Evolutionary conservation across 345 rosid genomes (phyloP).

Genomic region (Brassica napus): Da-Ae NC_063448.1:13300001-13300500

Average conservation of each 20-base stretch:
- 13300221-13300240: background rate
- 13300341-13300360: no score
- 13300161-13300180: background rate
- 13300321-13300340: no score
- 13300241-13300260: background rate
- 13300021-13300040: constrained; percentile 23
- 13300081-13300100: background rate
- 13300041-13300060: background rate
- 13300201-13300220: background rate
- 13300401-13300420: no score
- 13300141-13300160: background rate
- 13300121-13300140: background rate
- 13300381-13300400: no score
- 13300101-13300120: background rate
- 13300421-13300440: no score
- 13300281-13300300: no score
- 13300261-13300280: background rate
- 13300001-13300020: constrained; percentile 12
- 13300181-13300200: background rate
- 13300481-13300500: no score
- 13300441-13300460: no score
- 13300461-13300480: no score
- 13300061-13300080: background rate
- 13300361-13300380: no score
- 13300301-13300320: no score